Conservation (phyloP, 164 flowering plant species). For the Dillenia turbinata region DNA sequence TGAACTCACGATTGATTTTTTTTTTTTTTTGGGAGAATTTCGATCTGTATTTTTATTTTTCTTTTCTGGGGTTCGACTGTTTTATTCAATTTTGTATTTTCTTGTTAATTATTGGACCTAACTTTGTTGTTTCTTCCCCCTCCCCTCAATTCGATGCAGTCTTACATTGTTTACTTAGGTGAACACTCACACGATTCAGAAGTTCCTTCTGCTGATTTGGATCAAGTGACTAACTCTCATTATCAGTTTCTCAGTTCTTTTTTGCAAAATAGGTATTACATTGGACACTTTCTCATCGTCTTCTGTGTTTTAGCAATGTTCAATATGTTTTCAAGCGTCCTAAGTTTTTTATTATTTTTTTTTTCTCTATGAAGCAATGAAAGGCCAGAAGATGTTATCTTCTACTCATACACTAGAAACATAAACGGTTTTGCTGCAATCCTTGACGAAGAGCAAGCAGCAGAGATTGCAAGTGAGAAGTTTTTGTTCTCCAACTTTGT, state of each 20-base stretch:
- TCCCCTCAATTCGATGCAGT: conserved; percentile 20
- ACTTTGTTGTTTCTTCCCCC: neutral
- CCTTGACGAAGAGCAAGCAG: conserved; percentile 62
- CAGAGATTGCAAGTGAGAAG: conserved; percentile 39
- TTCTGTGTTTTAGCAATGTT: neutral
- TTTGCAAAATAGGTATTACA: neutral
- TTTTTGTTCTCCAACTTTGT: neutral
- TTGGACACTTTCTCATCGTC: neutral
- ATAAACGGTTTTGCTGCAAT: conserved; percentile 74
- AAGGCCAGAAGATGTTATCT: conserved; percentile 43
- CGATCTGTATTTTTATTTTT: neutral
- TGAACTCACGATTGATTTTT: neutral
- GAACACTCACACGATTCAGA: conserved; percentile 39
- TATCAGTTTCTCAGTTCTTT: conserved; percentile 34
- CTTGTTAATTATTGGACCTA: neutral
- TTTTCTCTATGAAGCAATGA: conserved; percentile 9
- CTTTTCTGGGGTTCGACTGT: neutral
- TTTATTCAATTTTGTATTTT: neutral
- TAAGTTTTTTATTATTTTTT: too few relatives aligned
- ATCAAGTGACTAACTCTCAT: conserved; percentile 37
- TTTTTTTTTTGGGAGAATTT: neutral
- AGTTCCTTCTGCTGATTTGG: conserved; percentile 21
- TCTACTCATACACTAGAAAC: conserved; percentile 51
- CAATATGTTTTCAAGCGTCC: neutral
- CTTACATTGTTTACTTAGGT: conserved; percentile 72